phyloP scores from a whole-genome alignment of 2,329 filamentous ascomycete genomes.

The Dichotomopilus funicola region DNA sequence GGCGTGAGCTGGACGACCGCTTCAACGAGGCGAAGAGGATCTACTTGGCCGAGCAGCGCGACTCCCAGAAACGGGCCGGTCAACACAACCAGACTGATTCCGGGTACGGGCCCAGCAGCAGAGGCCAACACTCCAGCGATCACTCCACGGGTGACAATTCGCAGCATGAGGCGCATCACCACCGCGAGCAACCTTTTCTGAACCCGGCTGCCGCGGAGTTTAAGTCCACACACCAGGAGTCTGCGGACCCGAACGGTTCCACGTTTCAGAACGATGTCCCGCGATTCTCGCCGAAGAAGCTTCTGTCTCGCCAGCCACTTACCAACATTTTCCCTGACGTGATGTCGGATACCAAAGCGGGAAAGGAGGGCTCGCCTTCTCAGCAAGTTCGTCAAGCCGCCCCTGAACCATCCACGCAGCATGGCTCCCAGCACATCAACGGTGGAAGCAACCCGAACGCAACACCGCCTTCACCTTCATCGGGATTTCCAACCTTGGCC shows the following conservation, averaged over 20 bases:
- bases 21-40: not conserved
- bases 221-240: constrained; percentile 6
- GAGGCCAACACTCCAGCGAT: not conserved
- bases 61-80: not conserved
- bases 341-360: not conserved
- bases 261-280: not conserved
- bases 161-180: not conserved
- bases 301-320: constrained; percentile 16
- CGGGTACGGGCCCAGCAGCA: constrained; percentile 11
- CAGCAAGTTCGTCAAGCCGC: no score
- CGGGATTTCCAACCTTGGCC: no score
- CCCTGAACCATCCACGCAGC: no score
- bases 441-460: not conserved
- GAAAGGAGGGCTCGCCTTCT: not conserved
- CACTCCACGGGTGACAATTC: not conserved
- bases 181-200: constrained; percentile 1
- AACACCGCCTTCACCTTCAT: not conserved
- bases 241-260: no score
- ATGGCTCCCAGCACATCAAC: not conserved
- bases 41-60: not conserved
- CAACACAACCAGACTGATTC: constrained; percentile 11
- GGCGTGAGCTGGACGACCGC: not conserved
- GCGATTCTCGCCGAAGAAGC: constrained; percentile 15
- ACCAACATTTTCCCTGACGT: constrained; percentile 18
- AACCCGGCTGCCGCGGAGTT: constrained; percentile 25